Conservation (phyloP, 768 basidiomycete species). For the Tulasnella calospora region DNA sequence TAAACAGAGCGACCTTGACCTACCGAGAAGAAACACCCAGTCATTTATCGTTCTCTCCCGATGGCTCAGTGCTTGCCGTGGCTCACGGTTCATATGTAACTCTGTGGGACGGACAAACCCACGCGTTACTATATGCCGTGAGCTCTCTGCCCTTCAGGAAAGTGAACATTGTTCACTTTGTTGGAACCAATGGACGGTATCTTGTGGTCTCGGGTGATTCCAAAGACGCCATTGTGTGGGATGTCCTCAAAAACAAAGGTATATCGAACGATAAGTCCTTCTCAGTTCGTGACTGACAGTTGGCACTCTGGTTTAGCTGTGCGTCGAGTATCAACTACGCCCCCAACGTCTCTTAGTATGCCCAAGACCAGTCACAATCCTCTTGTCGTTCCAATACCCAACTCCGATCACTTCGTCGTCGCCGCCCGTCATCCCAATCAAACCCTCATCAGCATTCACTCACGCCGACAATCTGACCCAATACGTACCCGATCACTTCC, state of each 20-base stretch:
- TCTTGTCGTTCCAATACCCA: not conserved
- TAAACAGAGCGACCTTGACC: conserved; percentile 63
- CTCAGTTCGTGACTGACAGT: not conserved
- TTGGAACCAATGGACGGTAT: conserved; percentile 48
- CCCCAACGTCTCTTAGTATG: not conserved
- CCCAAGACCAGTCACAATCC: not conserved
- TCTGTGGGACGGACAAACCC: conserved; percentile 67
- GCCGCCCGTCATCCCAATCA: conserved; percentile 30
- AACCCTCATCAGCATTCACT: conserved; percentile 42
- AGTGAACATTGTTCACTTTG: conserved; percentile 42
- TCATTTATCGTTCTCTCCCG: conserved; percentile 71
- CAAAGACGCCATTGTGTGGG: conserved; percentile 61
- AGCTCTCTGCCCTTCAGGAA: conserved; percentile 50
- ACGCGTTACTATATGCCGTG: conserved; percentile 49
- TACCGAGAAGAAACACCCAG: conserved; percentile 66
- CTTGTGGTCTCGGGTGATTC: conserved; percentile 49
- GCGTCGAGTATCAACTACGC: not conserved
- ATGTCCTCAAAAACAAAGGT: conserved; percentile 62
- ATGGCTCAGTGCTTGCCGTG: conserved; percentile 79
- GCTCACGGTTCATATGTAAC: conserved; percentile 61
- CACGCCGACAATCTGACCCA: conserved; percentile 39
- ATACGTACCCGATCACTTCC: conserved; percentile 51
- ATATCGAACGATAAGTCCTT: conserved; percentile 31
- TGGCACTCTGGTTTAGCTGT: not conserved
- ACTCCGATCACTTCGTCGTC: conserved; percentile 30